Base-by-base conservation (phyloP, 2,329 filamentous ascomycete genomes). In the Botrytis paeoniae region DNA sequence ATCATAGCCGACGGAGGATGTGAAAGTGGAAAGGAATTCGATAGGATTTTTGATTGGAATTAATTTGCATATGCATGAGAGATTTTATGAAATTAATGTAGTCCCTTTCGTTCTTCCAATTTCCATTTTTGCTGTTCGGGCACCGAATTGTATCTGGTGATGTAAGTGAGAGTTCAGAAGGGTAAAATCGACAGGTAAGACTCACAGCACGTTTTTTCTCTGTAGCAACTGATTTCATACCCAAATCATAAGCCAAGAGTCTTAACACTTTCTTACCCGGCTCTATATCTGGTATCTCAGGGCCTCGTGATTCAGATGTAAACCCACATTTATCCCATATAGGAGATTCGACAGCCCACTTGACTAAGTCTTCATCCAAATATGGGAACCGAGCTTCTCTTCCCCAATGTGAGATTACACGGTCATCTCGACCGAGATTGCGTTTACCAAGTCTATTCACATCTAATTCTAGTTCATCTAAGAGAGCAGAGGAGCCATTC, bases 381-480 rank as follows among this genome's bases (percentile, higher is more conserved):
- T 89, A 99, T 0, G 97, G 96, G 80, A 97, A 98, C 51, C 96
- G 89, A 45, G 92, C 92, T 82, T 99, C 96, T 74, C 91, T 91
- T 22, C 93, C 90, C 92, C 95, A 98, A 79, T 97, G 89, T 3
- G 93, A 91, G 82, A 98, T 93, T 29, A 95, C 92, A 37, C 96
- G 89, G 82, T 99, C 97, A 79, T 99, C 96, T 16, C 96, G 90
- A 6, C 96, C 97, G 12, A 99, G 87, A 77, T 99, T 99, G n/a
- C 96, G 89, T 82, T 96, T 94, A 1, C 95, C 95, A 1, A 99
- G 88, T 37, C 97, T 89, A 65, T 89, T 86, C 54, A 98, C 91
- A 75, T 99, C 96, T 4, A 98, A 86, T 74, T 92, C 89, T 8
- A 99, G 87, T 82, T 99, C 95, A 1, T 93, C 88, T 7, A 95